Evolutionary conservation across 306 rosid genomes (phyloP), one percentile per base, ranked within the genome.

Genomic region (Comarum palustre): DNA sequence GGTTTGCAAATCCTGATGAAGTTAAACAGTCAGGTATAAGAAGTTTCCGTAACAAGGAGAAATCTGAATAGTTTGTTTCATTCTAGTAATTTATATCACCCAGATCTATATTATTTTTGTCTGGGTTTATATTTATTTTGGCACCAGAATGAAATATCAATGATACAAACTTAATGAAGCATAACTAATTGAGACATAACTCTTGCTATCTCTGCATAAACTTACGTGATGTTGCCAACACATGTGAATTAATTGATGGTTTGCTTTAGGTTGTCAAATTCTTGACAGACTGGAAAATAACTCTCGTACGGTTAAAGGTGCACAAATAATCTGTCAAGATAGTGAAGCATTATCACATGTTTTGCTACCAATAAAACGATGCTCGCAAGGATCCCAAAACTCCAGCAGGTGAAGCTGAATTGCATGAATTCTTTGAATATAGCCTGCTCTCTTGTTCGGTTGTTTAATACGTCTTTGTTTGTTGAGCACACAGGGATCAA

Each of bases 271-370:
- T 29, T 82, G 89, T 78, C 89, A 77, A 65, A 80, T 79, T 82
- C 76, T 94, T 72, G 91, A 89, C 72, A 84, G 79, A 64, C 77
- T 94, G 75, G 99, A 94, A 84, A 92, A 81, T 73, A 88, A 82
- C 79, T 94, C 97, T 20, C 92, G 90, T 48, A 94, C 93, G 14
- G 87, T 85, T 65, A 86, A 91, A 82, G 95, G 92, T 71, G 96
- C 98, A 43, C 90, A 80, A 76, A 46, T 82, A 77, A 88, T 94
- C 74, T 84, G 90, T 62, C 91, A 89, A 84, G 97, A 94, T 63
- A 85, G 74, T 78, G 95, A 94, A 82, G 91, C 96, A 36, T 68
- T 89, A 73, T 81, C 84, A 60, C 85, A 88, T 71, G 76, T 94
- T 84, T 83, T 94, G 72, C 75, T 80, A 41, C 96, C 88, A 11